Evolutionary conservation across 176 grass and related monocot genomes (phyloP).

Genomic region (Typha latifolia): DNA sequence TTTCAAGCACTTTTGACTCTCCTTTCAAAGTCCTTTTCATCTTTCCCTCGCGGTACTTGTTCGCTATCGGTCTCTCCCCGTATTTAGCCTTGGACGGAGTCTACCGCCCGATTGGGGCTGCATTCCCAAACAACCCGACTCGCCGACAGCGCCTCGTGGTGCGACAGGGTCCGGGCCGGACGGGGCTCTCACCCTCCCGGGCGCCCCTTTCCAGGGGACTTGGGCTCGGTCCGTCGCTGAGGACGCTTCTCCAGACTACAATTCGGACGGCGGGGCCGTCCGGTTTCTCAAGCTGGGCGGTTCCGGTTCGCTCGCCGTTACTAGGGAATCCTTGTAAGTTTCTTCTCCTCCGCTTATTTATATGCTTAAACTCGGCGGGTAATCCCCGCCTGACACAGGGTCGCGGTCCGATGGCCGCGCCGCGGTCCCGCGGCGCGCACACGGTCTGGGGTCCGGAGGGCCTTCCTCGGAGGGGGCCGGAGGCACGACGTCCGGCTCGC

Average conservation of each 20-base stretch:
- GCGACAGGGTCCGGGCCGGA: too few species aligned
- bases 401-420: neutral
- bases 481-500: neutral
- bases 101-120: slow-evolving; percentile 1
- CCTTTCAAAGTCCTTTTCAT: slow-evolving; percentile 27
- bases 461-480: too few species aligned
- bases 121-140: slow-evolving; percentile 2
- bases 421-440: too few species aligned
- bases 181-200: too few species aligned
- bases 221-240: too few species aligned
- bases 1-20: too few species aligned
- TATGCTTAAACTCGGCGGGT: neutral
- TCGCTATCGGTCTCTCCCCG: slow-evolving; percentile 20
- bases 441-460: too few species aligned
- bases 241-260: slow-evolving; percentile 28
- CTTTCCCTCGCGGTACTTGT: slow-evolving; percentile 25
- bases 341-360: too few species aligned
- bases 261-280: neutral
- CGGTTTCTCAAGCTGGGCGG: too few species aligned
- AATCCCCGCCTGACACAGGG: neutral
- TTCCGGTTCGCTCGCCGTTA: too few species aligned
- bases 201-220: too few species aligned
- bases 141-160: neutral
- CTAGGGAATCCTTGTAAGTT: too few species aligned
- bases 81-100: slow-evolving; percentile 9